phyloP scores from a whole-genome alignment of 1,139 yeast genomes.

The Hemisphaericaspora lyxosophila region DNA sequence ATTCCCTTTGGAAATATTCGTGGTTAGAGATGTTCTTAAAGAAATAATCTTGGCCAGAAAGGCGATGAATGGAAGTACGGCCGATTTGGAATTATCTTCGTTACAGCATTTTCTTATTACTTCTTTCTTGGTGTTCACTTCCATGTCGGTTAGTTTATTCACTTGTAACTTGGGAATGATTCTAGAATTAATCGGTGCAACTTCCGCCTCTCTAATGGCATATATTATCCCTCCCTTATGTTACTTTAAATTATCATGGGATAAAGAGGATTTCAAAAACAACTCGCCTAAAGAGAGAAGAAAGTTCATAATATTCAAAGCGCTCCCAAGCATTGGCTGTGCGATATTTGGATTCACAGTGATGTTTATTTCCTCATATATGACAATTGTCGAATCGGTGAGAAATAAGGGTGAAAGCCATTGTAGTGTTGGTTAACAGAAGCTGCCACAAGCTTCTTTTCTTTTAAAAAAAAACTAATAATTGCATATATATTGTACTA shows the following conservation, averaged over 20 bases:
- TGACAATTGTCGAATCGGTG: slow-evolving; percentile 47
- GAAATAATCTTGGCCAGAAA: slow-evolving; percentile 50
- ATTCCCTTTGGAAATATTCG: slow-evolving; percentile 86
- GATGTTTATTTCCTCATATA: slow-evolving; percentile 75
- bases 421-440: slow-evolving; percentile 36
- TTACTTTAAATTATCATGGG: slow-evolving; percentile 62
- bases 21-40: slow-evolving; percentile 78
- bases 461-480: too few species aligned
- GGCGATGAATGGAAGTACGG: slow-evolving; percentile 29
- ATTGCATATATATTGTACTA: too few species aligned
- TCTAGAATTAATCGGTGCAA: slow-evolving; percentile 86
- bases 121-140: slow-evolving; percentile 58
- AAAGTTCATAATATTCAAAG: slow-evolving; percentile 30
- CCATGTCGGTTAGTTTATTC: slow-evolving; percentile 73
- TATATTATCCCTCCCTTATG: slow-evolving; percentile 89
- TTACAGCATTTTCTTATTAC: slow-evolving; percentile 67
- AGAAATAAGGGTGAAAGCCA: slow-evolving; percentile 27
- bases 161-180: slow-evolving; percentile 91
- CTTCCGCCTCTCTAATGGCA: slow-evolving; percentile 91
- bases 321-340: slow-evolving; percentile 59
- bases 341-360: slow-evolving; percentile 71
- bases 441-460: too few species aligned
- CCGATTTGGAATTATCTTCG: slow-evolving; percentile 42
- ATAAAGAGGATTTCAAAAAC: slow-evolving; percentile 37
- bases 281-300: slow-evolving; percentile 33